Conservation (phyloP, 305 asterid species). For the Fraxinus baroniana region DNA sequence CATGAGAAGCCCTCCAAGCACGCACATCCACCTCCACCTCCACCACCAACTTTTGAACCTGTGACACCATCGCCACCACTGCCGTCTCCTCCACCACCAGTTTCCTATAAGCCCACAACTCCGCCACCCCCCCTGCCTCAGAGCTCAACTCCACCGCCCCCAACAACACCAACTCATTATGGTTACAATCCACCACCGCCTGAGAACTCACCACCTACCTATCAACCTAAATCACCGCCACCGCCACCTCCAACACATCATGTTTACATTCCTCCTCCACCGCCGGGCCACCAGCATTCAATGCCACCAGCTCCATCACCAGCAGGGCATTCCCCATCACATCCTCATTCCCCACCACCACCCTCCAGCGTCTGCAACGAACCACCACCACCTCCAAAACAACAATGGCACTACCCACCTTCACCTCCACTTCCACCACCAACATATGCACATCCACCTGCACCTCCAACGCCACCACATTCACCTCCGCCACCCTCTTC, state of each 20-base stretch:
- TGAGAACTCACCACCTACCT: slow-evolving; percentile 14
- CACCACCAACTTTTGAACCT: neutral
- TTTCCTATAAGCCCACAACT: neutral
- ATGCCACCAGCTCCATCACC: slow-evolving; percentile 29
- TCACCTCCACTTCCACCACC: slow-evolving; percentile 14
- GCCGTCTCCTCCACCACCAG: neutral
- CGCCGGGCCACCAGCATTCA: slow-evolving; percentile 23
- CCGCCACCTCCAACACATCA: slow-evolving; percentile 15
- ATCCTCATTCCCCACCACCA: slow-evolving; percentile 23
- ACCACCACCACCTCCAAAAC: slow-evolving; percentile 14
- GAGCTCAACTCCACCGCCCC: slow-evolving; percentile 22
- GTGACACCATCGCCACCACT: slow-evolving; percentile 13
- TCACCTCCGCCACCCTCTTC: slow-evolving; percentile 12
- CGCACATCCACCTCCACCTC: slow-evolving; percentile 7
- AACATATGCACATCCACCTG: neutral
- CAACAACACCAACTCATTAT: slow-evolving; percentile 28
- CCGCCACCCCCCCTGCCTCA: slow-evolving; percentile 19
- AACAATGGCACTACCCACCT: neutral
- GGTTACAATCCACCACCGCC: slow-evolving; percentile 29
- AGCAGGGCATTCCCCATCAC: slow-evolving; percentile 14
- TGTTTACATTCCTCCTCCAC: slow-evolving; percentile 20
- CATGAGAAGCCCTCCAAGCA: neutral
- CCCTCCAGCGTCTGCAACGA: neutral
- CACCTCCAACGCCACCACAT: slow-evolving; percentile 25
- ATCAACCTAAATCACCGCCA: slow-evolving; percentile 22